Evolutionary conservation across 1,139 yeast species (phyloP).

Genomic region (Meyerozyma athensensis): DNA sequence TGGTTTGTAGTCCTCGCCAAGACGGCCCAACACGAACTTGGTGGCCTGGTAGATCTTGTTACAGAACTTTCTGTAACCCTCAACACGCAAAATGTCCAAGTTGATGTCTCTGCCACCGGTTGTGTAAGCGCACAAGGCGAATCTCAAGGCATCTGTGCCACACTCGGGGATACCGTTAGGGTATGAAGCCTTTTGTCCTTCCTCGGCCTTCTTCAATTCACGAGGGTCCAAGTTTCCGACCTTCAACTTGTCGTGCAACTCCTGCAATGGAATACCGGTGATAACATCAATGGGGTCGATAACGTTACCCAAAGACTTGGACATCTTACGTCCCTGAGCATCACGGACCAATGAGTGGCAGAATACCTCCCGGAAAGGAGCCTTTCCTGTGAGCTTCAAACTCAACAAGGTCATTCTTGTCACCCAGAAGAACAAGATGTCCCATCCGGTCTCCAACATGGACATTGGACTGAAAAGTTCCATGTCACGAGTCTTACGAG

Average conservation of each 20-base stretch:
- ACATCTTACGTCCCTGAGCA: slow-evolving; percentile 99
- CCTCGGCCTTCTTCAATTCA: slow-evolving; percentile 82
- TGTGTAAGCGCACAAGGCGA: slow-evolving; percentile 96
- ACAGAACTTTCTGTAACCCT: slow-evolving; percentile 98
- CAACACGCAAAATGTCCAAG: slow-evolving; percentile 92
- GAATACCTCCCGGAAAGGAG: slow-evolving; percentile 94
- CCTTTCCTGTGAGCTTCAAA: slow-evolving; percentile 79
- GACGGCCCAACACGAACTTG: slow-evolving; percentile 88
- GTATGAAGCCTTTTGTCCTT: slow-evolving; percentile 84
- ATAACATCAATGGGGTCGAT: slow-evolving; percentile 95
- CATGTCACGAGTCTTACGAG: slow-evolving; percentile 70
- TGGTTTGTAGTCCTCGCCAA: slow-evolving; percentile 85
- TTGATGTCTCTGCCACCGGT: slow-evolving; percentile 99
- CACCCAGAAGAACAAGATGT: slow-evolving; percentile 98
- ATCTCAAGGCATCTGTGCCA: slow-evolving; percentile 98
- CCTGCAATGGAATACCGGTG: slow-evolving; percentile 75
- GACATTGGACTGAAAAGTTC: slow-evolving; percentile 83
- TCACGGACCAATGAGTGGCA: slow-evolving; percentile 98
- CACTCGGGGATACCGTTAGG: slow-evolving; percentile 99
- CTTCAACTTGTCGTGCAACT: slow-evolving; percentile 71
- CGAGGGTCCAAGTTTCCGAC: slow-evolving; percentile 86
- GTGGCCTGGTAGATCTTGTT: slow-evolving; percentile 99
- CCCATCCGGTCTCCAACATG: slow-evolving; percentile 98
- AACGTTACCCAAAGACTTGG: slow-evolving; percentile 95
- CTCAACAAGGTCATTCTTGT: slow-evolving; percentile 94